A percentile compares a stretch with the other conserved stretches of the same genome.
phyloP scores from a whole-genome alignment of 108 stramenopile genomes.

The Cyclostephanos invisitatus region DNA sequence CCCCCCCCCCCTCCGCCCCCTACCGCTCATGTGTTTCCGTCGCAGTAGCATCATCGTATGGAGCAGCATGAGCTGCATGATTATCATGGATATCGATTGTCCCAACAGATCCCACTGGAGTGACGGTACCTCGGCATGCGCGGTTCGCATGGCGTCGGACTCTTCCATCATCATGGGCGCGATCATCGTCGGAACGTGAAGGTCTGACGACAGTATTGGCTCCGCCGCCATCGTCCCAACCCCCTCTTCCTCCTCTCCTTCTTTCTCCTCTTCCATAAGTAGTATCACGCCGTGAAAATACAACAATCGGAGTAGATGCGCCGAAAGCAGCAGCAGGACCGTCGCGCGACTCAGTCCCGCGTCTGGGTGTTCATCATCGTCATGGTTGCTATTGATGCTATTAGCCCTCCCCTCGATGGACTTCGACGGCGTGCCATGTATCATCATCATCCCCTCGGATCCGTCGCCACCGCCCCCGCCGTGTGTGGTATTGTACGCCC shows the following conservation, averaged over 20 bases:
- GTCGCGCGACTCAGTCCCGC: slow-evolving; percentile 41
- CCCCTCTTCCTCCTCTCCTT: background rate
- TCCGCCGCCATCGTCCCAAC: slow-evolving; percentile 1
- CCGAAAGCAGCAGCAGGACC: slow-evolving; percentile 32
- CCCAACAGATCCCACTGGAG: slow-evolving; percentile 43
- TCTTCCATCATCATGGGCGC: background rate
- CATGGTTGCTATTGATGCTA: background rate
- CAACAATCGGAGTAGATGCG: slow-evolving; percentile 46
- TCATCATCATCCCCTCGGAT: too few species aligned
- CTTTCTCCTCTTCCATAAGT: slow-evolving; percentile 8
- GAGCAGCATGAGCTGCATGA: slow-evolving; percentile 39
- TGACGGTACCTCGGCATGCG: slow-evolving; percentile 2
- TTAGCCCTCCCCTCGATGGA: background rate
- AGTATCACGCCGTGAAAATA: slow-evolving; percentile 46
- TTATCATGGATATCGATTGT: slow-evolving; percentile 45
- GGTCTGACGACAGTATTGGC: slow-evolving; percentile 6
- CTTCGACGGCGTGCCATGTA: slow-evolving; percentile 25
- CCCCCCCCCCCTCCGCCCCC: background rate
- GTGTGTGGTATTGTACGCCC: too few species aligned
- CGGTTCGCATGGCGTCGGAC: background rate
- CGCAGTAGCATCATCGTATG: slow-evolving; percentile 40
- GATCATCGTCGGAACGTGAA: background rate
- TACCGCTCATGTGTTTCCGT: slow-evolving; percentile 7
- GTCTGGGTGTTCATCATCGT: background rate
- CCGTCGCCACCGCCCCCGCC: background rate